A percentile compares a stretch with the other conserved stretches of the same genome.
phyloP scores from a whole-genome alignment of 306 rosid species.

The Comarum palustre region DNA sequence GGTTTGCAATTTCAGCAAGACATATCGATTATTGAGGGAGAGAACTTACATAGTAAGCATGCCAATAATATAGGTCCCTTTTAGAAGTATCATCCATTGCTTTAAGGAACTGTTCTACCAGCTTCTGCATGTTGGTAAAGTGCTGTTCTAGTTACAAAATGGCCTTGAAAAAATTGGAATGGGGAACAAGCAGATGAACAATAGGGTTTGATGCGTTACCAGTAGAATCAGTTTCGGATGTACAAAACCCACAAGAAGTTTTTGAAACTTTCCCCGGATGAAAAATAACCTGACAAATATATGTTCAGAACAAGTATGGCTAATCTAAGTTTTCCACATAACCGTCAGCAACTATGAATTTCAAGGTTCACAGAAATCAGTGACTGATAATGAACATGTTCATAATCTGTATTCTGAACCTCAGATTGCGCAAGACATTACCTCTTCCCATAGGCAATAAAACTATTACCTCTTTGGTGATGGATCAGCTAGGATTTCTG shows the following conservation, averaged over 20 bases:
- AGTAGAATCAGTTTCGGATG: slow-evolving; percentile 75
- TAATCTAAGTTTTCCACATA: neutral
- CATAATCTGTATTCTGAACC: neutral
- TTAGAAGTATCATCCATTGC: slow-evolving; percentile 47
- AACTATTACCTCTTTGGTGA: slow-evolving; percentile 53
- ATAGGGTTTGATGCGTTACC: slow-evolving; percentile 39
- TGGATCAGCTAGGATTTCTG: slow-evolving; percentile 71
- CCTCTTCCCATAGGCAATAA: neutral
- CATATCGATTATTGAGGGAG: neutral
- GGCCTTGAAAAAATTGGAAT: neutral
- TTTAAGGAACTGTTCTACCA: slow-evolving; percentile 65
- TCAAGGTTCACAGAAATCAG: neutral
- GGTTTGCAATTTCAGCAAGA: slow-evolving; percentile 5
- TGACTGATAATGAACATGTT: neutral
- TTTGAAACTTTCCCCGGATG: slow-evolving; percentile 64
- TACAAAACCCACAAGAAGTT: slow-evolving; percentile 74
- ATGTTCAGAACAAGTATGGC: neutral
- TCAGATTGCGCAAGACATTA: neutral
- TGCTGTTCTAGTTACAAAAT: slow-evolving; percentile 2
- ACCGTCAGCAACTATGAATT: neutral
- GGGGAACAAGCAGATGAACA: slow-evolving; percentile 1
- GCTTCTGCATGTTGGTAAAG: slow-evolving; percentile 57
- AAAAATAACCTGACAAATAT: slow-evolving; percentile 46
- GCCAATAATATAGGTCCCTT: slow-evolving; percentile 85
- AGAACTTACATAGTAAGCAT: slow-evolving; percentile 75